These are phyloP conservation scores for Ceratobasidium sp. DNA, from an alignment of 1,284 basidiomycete species.

Conservation along the genomic window DNA sequence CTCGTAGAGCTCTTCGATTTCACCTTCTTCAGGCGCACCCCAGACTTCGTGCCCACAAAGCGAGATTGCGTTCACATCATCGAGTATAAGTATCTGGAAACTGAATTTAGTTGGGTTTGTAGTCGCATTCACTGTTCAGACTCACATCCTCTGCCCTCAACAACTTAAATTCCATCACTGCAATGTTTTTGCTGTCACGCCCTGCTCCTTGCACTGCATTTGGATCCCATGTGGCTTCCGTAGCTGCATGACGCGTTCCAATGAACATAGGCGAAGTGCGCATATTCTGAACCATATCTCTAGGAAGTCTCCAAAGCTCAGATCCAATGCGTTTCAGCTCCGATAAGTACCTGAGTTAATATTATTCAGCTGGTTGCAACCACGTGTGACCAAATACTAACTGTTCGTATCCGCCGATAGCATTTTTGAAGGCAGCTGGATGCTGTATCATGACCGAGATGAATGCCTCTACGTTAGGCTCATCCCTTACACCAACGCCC, in stretches of 20 bases:
- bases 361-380: background rate
- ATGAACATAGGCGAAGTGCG: constrained; percentile 74
- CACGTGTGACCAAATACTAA: constrained; percentile 48
- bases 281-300: constrained; percentile 66
- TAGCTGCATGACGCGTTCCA: constrained; percentile 65
- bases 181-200: constrained; percentile 44
- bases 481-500: constrained; percentile 85
- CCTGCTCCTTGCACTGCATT: constrained; percentile 43
- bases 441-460: constrained; percentile 59
- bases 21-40: constrained; percentile 88
- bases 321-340: constrained; percentile 89
- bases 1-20: constrained; percentile 73
- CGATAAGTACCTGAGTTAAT: constrained; percentile 66
- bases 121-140: background rate
- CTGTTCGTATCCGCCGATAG: constrained; percentile 69
- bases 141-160: constrained; percentile 53
- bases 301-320: constrained; percentile 67
- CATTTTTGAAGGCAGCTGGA: constrained; percentile 71
- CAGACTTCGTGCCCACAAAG: constrained; percentile 79
- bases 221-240: constrained; percentile 47
- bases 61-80: constrained; percentile 77
- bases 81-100: constrained; percentile 70
- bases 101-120: constrained; percentile 4
- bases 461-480: constrained; percentile 84
- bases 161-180: constrained; percentile 66